These are phyloP conservation scores for Psophocarpus tetragonolobus DNA, from an alignment of 306 rosid genomes.

Conservation along the genomic window DNA sequence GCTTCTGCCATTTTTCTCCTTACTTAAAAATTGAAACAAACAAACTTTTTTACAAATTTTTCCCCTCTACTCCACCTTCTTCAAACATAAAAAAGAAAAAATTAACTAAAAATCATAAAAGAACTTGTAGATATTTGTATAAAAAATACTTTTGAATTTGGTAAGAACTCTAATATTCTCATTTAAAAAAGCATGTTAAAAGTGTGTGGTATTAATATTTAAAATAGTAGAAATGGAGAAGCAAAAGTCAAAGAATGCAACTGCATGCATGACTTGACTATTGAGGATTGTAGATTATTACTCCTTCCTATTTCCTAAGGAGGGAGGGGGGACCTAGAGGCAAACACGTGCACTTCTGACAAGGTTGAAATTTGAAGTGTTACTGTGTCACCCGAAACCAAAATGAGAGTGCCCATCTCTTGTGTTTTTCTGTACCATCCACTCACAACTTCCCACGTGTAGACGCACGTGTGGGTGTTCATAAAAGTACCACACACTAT, in stretches of 20 bases:
- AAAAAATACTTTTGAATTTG: no score
- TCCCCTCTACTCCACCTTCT: no score
- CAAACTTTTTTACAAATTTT: no score
- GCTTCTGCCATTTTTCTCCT: no score
- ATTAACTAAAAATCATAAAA: no score
- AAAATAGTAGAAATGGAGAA: not conserved
- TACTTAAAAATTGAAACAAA: no score
- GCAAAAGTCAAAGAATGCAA: slow-evolving; percentile 13
- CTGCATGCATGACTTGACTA: slow-evolving; percentile 19
- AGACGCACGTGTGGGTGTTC: slow-evolving; percentile 43
- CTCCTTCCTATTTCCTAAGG: no score
- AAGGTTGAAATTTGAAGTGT: slow-evolving; percentile 46
- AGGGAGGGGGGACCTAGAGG: slow-evolving; percentile 14
- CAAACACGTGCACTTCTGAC: slow-evolving; percentile 68
- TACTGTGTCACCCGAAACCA: slow-evolving; percentile 9
- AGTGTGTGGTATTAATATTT: not conserved
- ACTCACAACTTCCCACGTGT: slow-evolving; percentile 42
- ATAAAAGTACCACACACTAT: not conserved
- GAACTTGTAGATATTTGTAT: no score
- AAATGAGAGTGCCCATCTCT: slow-evolving; percentile 8
- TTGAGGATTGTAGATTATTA: not conserved
- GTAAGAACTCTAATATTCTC: no score
- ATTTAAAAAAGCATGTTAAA: no score
- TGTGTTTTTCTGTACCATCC: slow-evolving; percentile 32
- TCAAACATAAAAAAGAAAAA: no score